Base-by-base conservation (phyloP, 345 rosid species). In the Aethionema arabicum region DNA sequence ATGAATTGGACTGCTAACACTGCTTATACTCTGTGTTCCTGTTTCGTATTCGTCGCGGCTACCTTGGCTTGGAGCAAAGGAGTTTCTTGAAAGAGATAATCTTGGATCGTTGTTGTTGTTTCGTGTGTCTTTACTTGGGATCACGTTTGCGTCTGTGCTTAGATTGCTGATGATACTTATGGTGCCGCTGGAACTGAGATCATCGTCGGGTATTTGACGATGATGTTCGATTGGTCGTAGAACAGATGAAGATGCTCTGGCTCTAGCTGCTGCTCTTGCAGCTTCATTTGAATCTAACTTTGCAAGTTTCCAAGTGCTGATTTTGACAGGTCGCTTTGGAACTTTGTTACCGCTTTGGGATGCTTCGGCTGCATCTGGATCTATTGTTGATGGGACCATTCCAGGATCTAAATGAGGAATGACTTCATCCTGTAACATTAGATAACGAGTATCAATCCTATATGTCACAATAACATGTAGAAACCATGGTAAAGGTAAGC, bases 221-320 rank as follows among this genome's bases (percentile, higher is more conserved):
- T 65, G 91, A 66, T 68, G 80, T 44, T 87, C 90, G 58, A 90
- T 75, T 10, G 95, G 96, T 52, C 84, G 78, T 52, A 93, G 56
- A 45, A 93, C 96, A 31, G 99, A 93, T 27, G 97, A 93, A 3
- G 99, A 87, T 35, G 96, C 99, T 77, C 99, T 86, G 55, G 97
- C 99, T 75, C 83, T 90, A 32, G 97, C 96, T 32, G 96, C 99
- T 49, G 99, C 99, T 54, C 78, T 87, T 72, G 83, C 56, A 56
- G 97, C 99, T 51, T 90, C 95, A 49, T 66, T 67, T 6, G 97
- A 90, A 46, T 90, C 87, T 64, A 93, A 64, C 69, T 90, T 93
- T 31, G 97, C 97, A 31, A 93, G 96, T 66, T 82, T 90, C 99
- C 97, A 90, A 30, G 95, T 87, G 77, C 88, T 93, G 47, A 84